A percentile compares a stretch with the other conserved stretches of the same genome.
Conservation (phyloP, 495 filamentous ascomycete species). For the Daldinia loculata region DNA sequence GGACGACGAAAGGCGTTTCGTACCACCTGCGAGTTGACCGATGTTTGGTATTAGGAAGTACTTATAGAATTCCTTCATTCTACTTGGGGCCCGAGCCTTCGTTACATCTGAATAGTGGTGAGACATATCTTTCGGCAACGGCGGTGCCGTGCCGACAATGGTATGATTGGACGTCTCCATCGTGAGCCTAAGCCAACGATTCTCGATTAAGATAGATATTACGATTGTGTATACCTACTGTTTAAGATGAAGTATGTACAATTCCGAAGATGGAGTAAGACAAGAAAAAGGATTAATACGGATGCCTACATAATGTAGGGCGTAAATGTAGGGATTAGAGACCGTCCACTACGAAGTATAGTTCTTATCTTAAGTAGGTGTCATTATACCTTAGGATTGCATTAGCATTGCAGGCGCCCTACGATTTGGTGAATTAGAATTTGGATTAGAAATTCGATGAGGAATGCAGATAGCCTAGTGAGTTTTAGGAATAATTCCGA, state of each 20-base stretch:
- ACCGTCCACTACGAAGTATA: background rate
- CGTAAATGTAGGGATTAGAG: background rate
- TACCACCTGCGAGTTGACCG: conserved; percentile 88
- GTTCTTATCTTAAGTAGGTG: background rate
- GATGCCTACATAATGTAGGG: background rate
- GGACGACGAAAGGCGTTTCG: conserved; percentile 38
- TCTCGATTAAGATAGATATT: background rate
- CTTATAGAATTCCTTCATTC: conserved; percentile 83
- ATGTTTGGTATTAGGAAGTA: conserved; percentile 84
- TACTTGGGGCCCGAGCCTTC: conserved; percentile 67
- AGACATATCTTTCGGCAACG: conserved; percentile 73
- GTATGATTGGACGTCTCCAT: conserved; percentile 33
- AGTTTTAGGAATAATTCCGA: conserved; percentile 31
- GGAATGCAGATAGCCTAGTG: conserved; percentile 21
- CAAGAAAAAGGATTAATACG: background rate
- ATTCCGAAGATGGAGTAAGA: background rate
- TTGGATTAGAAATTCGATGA: conserved; percentile 34
- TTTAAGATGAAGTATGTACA: background rate
- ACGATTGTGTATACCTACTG: background rate
- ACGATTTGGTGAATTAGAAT: conserved; percentile 9
- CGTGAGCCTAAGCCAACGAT: background rate
- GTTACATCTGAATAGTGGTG: conserved; percentile 79
- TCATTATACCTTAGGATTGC: background rate
- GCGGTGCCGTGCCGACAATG: conserved; percentile 42
- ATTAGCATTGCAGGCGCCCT: conserved; percentile 3